phyloP scores from a whole-genome alignment of 176 grass and related monocot species.

The Canna indica region DNA sequence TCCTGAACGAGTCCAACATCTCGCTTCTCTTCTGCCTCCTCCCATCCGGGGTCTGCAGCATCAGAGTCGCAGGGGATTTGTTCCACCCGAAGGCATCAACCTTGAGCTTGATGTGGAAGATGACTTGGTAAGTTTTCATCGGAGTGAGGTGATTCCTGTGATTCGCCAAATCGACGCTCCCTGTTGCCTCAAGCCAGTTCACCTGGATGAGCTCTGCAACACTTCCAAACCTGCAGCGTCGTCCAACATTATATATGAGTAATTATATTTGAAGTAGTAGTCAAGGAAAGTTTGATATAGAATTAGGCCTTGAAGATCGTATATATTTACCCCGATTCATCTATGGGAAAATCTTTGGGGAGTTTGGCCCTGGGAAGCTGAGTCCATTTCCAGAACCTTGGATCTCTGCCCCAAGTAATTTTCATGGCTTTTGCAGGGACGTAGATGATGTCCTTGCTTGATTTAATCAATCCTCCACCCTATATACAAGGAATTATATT shows the following conservation, averaged over 20 bases:
- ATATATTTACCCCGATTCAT: neutral
- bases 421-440: neutral
- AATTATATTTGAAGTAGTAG: too few species aligned
- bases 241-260: neutral
- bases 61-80: neutral
- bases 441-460: neutral
- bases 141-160: too few species aligned
- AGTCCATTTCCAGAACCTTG: neutral
- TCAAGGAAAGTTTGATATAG: too few species aligned
- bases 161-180: neutral
- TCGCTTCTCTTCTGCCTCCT: neutral
- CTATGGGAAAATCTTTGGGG: neutral
- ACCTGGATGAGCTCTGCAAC: neutral
- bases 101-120: constrained; percentile 2
- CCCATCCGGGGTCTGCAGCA: neutral
- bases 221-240: neutral
- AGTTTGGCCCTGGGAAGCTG: neutral
- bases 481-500: too few species aligned
- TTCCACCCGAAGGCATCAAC: neutral
- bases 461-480: too few species aligned
- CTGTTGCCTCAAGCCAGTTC: neutral
- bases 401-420: neutral
- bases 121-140: neutral
- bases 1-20: neutral
- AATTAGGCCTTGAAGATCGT: too few species aligned